Evolutionary conservation across 2,329 filamentous ascomycete species (phyloP).

Genomic region (Fusarium nisikadoi): DNA sequence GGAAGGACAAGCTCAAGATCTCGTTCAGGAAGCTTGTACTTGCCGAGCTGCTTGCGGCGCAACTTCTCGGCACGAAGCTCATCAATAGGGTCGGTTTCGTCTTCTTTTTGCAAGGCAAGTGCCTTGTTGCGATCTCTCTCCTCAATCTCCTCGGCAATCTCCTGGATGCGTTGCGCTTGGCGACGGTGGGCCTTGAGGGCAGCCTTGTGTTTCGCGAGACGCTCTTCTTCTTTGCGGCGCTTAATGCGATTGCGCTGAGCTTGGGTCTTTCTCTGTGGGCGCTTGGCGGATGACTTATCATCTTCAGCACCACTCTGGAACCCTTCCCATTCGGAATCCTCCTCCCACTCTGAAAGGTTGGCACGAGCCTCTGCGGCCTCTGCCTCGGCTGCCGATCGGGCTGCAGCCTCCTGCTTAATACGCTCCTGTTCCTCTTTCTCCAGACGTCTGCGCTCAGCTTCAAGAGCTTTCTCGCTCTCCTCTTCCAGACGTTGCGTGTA

Average conservation of each 20-base stretch:
- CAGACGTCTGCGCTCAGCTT: constrained; percentile 79
- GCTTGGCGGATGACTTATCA: constrained; percentile 69
- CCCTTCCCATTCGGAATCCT: constrained; percentile 92
- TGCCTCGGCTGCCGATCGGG: constrained; percentile 76
- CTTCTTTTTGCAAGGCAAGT: constrained; percentile 52
- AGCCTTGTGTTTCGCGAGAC: constrained; percentile 77
- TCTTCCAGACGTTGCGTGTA: constrained; percentile 81
- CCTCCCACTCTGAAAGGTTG: constrained; percentile 77
- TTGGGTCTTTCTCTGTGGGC: constrained; percentile 85
- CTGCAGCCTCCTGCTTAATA: constrained; percentile 73
- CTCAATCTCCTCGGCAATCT: constrained; percentile 71
- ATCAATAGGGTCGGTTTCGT: constrained; percentile 60
- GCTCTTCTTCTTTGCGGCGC: constrained; percentile 88
- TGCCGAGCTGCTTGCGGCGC: constrained; percentile 78
- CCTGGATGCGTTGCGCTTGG: constrained; percentile 77
- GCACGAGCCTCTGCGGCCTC: constrained; percentile 77
- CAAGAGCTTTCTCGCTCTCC: constrained; percentile 82
- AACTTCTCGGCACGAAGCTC: constrained; percentile 72
- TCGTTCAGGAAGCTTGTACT: constrained; percentile 78
- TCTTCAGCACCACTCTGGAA: constrained; percentile 85
- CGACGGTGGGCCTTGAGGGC: constrained; percentile 77
- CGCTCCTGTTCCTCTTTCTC: constrained; percentile 73
- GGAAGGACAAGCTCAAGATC: constrained; percentile 83
- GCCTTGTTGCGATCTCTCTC: constrained; percentile 65
- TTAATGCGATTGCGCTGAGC: constrained; percentile 88